Conservation (phyloP, 495 filamentous ascomycete species). For the Letharia columbiana region DNA sequence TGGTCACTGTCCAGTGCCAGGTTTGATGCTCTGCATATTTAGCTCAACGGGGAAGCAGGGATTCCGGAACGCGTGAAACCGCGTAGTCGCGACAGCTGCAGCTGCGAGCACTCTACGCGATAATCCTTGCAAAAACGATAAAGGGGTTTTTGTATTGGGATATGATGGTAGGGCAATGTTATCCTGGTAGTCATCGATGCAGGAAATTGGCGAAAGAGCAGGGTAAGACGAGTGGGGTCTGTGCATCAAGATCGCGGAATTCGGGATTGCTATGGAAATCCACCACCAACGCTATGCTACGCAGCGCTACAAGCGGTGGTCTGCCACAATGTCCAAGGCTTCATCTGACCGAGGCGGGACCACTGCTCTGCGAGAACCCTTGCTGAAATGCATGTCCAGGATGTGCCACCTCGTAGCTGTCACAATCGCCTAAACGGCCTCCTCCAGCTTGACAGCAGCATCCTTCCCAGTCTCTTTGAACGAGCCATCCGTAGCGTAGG, state of each 20-base stretch:
- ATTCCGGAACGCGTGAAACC: slow-evolving; percentile 18
- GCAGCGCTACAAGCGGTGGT: not conserved
- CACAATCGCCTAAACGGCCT: not conserved
- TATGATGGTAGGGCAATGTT: not conserved
- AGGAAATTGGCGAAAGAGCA: not conserved
- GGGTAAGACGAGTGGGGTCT: too few relatives aligned
- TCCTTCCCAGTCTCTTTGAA: slow-evolving; percentile 1
- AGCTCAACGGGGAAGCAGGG: slow-evolving; percentile 14
- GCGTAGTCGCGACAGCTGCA: slow-evolving; percentile 14
- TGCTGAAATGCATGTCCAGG: not conserved
- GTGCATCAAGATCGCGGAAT: not conserved
- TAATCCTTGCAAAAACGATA: slow-evolving; percentile 1
- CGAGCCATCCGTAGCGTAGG: not conserved
- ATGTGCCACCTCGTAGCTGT: not conserved
- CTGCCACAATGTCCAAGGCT: not conserved
- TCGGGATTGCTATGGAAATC: not conserved
- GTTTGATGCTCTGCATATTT: slow-evolving; percentile 2
- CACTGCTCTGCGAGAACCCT: not conserved
- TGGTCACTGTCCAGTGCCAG: not conserved
- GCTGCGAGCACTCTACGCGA: slow-evolving; percentile 23
- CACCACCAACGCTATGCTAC: not conserved
- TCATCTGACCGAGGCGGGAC: not conserved
- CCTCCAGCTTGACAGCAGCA: not conserved
- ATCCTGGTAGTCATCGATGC: not conserved
- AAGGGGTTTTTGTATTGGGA: not conserved